Evolutionary conservation across 768 basidiomycete genomes (phyloP).

Genomic region (Boletus vermiculosoides): DNA sequence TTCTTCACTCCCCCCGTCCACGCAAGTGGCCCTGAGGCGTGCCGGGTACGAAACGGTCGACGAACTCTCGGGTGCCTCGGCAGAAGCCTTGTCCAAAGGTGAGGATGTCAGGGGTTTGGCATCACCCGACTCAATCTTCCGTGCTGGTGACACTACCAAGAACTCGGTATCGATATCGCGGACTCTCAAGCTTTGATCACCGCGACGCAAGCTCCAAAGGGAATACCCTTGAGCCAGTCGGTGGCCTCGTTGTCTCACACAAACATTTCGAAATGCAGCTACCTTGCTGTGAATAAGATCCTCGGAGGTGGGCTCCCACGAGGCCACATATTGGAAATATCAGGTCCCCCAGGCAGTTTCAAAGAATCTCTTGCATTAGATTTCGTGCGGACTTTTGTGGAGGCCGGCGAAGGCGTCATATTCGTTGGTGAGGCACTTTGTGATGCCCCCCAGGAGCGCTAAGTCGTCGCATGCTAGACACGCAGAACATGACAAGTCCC

Average conservation of each 20-base stretch:
- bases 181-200: constrained; percentile 48
- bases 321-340: constrained; percentile 68
- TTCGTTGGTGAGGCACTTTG: constrained; percentile 53
- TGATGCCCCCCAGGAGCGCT: not conserved
- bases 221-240: constrained; percentile 49
- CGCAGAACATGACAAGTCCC: constrained; percentile 48
- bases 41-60: constrained; percentile 59
- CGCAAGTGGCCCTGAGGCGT: constrained; percentile 45
- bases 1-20: constrained; percentile 44
- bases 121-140: not conserved
- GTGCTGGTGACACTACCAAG: constrained; percentile 32
- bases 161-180: constrained; percentile 46
- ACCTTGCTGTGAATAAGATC: constrained; percentile 52
- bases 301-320: constrained; percentile 61
- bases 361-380: constrained; percentile 57
- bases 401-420: constrained; percentile 51
- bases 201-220: constrained; percentile 36
- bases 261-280: constrained; percentile 28
- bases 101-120: not conserved
- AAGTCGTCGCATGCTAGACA: constrained; percentile 35
- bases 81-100: constrained; percentile 55
- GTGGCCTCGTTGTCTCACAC: constrained; percentile 44
- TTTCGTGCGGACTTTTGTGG: constrained; percentile 48
- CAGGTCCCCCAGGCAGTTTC: constrained; percentile 71
- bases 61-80: constrained; percentile 46